These are phyloP conservation scores for Fusarium aywerte DNA, from an alignment of 2,329 filamentous ascomycete genomes.

Conservation along the genomic window DNA sequence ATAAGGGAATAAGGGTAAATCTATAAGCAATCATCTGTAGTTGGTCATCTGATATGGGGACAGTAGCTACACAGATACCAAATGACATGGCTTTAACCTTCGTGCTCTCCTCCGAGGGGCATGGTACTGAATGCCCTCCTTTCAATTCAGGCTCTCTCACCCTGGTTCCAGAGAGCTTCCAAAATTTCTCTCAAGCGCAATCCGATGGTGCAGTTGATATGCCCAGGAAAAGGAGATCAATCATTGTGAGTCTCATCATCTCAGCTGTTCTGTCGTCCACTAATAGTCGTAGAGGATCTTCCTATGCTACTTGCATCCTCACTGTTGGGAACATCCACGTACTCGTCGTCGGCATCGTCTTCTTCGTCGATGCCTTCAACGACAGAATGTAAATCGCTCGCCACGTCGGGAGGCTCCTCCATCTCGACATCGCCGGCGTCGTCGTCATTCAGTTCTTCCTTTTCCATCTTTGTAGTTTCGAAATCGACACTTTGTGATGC, in stretches of 20 bases:
- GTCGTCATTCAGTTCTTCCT: not conserved
- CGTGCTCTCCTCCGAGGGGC: not conserved
- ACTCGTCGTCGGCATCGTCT: not conserved
- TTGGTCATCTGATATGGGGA: not conserved
- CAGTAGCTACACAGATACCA: not conserved
- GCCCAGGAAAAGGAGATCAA: not conserved
- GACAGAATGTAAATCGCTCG: not conserved
- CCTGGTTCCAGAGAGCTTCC: not conserved
- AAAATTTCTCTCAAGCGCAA: not conserved
- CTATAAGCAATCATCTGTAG: not conserved
- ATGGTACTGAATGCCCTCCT: not conserved
- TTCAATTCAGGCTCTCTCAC: not conserved
- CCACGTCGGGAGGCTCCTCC: not conserved
- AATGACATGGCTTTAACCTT: not conserved
- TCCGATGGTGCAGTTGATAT: not conserved
- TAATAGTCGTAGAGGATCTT: not conserved
- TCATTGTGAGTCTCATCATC: not conserved
- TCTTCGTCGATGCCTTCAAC: not conserved
- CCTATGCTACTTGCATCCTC: not conserved
- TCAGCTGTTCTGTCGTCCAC: not conserved
- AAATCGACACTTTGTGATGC: slow-evolving; percentile 39
- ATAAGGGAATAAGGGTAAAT: not conserved
- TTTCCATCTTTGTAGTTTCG: slow-evolving; percentile 20
- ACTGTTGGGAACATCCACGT: not conserved
- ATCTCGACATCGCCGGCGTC: not conserved